A percentile compares a stretch with the other conserved stretches of the same genome.
Evolutionary conservation across 2,329 filamentous ascomycete genomes (phyloP).

Genomic region (Colletotrichum acutatum): DNA sequence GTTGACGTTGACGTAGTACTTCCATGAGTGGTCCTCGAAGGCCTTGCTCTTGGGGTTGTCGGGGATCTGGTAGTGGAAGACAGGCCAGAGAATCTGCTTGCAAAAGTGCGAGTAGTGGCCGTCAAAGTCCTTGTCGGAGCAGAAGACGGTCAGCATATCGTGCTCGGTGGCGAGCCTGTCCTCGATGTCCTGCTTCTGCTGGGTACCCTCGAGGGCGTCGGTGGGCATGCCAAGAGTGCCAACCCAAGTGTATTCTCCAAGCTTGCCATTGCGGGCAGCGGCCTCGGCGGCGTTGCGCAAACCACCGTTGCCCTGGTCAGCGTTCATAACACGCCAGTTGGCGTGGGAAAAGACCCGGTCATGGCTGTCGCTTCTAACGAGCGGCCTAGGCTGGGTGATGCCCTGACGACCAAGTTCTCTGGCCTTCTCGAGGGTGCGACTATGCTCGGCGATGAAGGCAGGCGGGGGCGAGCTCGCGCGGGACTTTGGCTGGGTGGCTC

Average conservation of each 20-base stretch:
- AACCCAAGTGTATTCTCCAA: conserved; percentile 86
- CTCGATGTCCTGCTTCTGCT: conserved; percentile 84
- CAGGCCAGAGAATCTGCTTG: conserved; percentile 97
- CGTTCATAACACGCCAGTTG: conserved; percentile 84
- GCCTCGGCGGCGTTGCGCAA: conserved; percentile 89
- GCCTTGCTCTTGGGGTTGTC: conserved; percentile 99
- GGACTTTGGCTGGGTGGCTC: conserved; percentile 82
- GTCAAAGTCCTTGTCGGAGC: conserved; percentile 91
- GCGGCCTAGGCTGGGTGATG: conserved; percentile 63
- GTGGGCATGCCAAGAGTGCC: conserved; percentile 95
- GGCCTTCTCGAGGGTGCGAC: conserved; percentile 66
- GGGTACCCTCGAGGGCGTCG: conserved; percentile 79
- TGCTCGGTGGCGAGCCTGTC: conserved; percentile 84
- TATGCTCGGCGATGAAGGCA: conserved; percentile 78
- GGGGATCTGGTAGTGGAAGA: conserved; percentile 98
- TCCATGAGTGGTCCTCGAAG: conserved; percentile 96
- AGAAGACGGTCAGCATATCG: conserved; percentile 85
- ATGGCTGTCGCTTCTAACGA: conserved; percentile 69
- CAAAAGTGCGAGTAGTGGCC: conserved; percentile 96
- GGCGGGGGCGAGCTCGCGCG: conserved; percentile 80
- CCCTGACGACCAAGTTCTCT: conserved; percentile 67
- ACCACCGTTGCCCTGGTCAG: conserved; percentile 92
- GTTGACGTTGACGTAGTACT: conserved; percentile 93
- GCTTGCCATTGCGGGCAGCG: conserved; percentile 73
- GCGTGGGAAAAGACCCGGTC: conserved; percentile 80